phyloP scores from a whole-genome alignment of 2,329 filamentous ascomycete species.

The Verticillium isaacii region DNA sequence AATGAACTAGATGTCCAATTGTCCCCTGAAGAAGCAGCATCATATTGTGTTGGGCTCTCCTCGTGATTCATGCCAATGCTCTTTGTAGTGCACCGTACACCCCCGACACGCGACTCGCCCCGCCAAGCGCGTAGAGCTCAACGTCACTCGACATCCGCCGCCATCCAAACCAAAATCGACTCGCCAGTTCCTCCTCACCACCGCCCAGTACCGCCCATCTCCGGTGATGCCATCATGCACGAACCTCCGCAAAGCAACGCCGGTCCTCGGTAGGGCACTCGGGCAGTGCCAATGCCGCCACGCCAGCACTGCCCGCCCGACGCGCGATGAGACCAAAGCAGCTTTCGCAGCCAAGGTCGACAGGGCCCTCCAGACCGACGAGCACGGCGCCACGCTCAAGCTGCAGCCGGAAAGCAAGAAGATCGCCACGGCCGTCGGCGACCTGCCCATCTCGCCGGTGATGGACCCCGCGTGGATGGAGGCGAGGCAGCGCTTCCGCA shows the following conservation, averaged over 20 bases:
- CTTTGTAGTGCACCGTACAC: not conserved
- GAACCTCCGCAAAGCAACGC: not conserved
- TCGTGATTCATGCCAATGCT: not conserved
- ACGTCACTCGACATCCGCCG: not conserved
- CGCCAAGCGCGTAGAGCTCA: not conserved
- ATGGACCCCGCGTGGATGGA: conserved; percentile 47
- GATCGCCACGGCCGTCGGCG: conserved; percentile 38
- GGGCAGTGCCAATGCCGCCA: not conserved
- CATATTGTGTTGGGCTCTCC: no score
- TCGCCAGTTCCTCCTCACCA: not conserved
- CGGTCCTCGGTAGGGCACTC: not conserved
- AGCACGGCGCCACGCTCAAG: conserved; percentile 21
- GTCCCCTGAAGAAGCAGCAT: no score
- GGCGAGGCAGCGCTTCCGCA: conserved; percentile 36
- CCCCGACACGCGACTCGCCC: not conserved
- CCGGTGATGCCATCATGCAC: not conserved
- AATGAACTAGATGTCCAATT: no score
- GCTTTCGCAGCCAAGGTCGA: conserved; percentile 19
- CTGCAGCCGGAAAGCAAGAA: conserved; percentile 36
- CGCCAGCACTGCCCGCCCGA: not conserved
- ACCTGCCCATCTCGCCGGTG: conserved; percentile 49
- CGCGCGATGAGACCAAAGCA: not conserved
- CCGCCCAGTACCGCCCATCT: not conserved
- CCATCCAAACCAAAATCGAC: not conserved
- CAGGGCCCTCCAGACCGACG: conserved; percentile 23